Base-by-base conservation (phyloP, 805 yeast genomes). In the Maudiozyma bulderi region DNA sequence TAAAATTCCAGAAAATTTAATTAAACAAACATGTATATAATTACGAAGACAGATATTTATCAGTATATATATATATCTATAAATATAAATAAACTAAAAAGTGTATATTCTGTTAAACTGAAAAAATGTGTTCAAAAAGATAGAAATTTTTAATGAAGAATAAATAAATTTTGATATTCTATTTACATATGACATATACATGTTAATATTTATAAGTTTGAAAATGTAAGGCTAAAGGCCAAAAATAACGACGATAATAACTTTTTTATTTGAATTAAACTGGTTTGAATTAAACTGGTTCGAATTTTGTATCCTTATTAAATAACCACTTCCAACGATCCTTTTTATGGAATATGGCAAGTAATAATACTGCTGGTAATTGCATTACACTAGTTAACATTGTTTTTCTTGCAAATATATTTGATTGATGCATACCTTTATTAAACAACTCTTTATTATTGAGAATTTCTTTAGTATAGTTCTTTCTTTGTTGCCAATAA, bases 351-450 rank as follows among this genome's bases (percentile, higher is more conserved):
- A 93, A 65, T 89, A 93, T 91, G 1, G 98, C 97, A 52, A 93
- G 70, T 15, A 89, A 83, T 47, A 93, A 70, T 13, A 95, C 84
- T 0, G 85, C 90, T 0, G 99, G 99, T 43, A 93, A 70, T 58
- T 93, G 98, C 81, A 91, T 80, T 1, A 93, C 96, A 30, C 95
- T 84, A 39, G 95, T 87, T 95, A 96, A 86, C 65, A 93, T 93
- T 41, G 90, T 75, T 62, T 83, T 84, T 52, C 86, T 81, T 0
- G 99, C 98, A 64, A 80, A 82, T 1, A 72, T 56, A 58, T 77
- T 80, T 3, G 95, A 87, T 47, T 74, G 52, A 26, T 73, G 71
- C 45, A 83, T 57, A 0, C 84, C 88, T 53, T 79, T 77, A n/a
- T 72, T 66, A 6, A 78, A 70, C 40, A 57, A 58, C 6, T 49